A percentile compares a stretch with the other conserved stretches of the same genome.
Evolutionary conservation across 1,139 yeast species (phyloP).

Genomic region (Yarrowia galli): DNA sequence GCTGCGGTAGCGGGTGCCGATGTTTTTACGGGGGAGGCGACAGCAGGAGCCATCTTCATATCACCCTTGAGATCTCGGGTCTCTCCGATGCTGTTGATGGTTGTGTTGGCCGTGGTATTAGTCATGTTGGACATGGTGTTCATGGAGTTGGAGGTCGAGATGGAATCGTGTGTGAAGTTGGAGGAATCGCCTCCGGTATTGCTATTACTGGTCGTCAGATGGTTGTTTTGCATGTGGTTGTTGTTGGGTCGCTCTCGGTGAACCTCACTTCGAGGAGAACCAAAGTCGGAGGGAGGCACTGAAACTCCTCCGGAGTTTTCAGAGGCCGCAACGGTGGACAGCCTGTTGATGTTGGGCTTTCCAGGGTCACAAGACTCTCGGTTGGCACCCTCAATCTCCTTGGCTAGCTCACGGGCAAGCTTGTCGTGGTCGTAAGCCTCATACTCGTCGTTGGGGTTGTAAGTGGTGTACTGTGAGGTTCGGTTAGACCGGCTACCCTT

Average conservation of each 20-base stretch:
- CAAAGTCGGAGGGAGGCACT: constrained; percentile 28
- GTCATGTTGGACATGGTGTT: constrained; percentile 38
- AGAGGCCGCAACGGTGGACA: constrained; percentile 28
- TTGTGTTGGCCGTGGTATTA: constrained; percentile 26
- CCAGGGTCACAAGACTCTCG: constrained; percentile 15
- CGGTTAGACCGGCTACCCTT: constrained; percentile 33
- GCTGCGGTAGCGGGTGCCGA: constrained; percentile 6
- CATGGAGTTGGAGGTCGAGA: constrained; percentile 34
- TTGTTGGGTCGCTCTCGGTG: constrained; percentile 12
- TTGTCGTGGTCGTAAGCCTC: constrained; percentile 29
- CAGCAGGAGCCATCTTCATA: constrained; percentile 16
- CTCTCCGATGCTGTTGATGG: constrained; percentile 28
- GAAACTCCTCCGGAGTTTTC: constrained; percentile 26
- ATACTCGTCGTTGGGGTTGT: constrained; percentile 12
- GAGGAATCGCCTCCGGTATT: constrained; percentile 9
- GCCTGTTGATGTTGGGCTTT: constrained; percentile 6
- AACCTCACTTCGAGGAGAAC: constrained; percentile 33
- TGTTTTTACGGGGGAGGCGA: not conserved
- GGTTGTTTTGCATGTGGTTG: constrained; percentile 1
- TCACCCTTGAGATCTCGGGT: constrained; percentile 6
- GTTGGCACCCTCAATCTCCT: constrained; percentile 25
- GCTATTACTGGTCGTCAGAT: not conserved
- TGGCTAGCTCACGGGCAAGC: constrained; percentile 24
- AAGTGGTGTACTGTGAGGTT: constrained; percentile 29
- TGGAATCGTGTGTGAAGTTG: constrained; percentile 31